Evolutionary conservation across 768 basidiomycete species (phyloP), one percentile per base, ranked within the genome.

Genomic region (Sistotremastrum niveocremeum): DNA sequence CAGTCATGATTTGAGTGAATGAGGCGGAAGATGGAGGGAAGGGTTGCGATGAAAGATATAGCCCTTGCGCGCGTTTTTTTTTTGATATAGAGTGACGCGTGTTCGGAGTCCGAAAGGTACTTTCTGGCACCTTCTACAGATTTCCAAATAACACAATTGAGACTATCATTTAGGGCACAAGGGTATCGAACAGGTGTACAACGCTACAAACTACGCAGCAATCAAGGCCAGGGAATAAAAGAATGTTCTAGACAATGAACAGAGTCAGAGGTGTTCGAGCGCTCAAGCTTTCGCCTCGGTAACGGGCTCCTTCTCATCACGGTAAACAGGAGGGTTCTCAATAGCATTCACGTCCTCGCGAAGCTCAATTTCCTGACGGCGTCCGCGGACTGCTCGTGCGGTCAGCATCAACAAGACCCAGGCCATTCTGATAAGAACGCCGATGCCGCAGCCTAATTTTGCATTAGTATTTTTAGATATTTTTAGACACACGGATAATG

Each of bases 381-480:
- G 62, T 44, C 71, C 73, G 10, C 61, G 66, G 58, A 79, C 52
- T 35, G 74, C 56, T 54, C 86, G 82, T 54, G 69, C 74, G 34
- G 69, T 55, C 51, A 89, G 62, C 49, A 88, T 63, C 32, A 69
- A 57, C 52, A 87, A 56, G 52, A 88, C 84, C 72, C 73, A 88
- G 58, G 85, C 55, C 79, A 88, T 85, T 58, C 86, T 71, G 47
- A 88, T 60, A 29, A 89, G 71, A 39, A 87, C 85, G 46, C 86
- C 86, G 44, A 87, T 74, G 43, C 85, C 85, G 54, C 83, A 86
- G n/a, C 84, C 84, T 85, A 51, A 33, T 46, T 48, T 41, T 37
- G 9, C 39, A 37, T 54, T 31, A 48, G 34, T 11, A 42, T 37
- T 42, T 3, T 35, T 39, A 7, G 40, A 43, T 7, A 41, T 34